These are phyloP conservation scores for Hypoxylon rickii DNA, from an alignment of 495 filamentous ascomycete species.

Conservation along the genomic window DNA sequence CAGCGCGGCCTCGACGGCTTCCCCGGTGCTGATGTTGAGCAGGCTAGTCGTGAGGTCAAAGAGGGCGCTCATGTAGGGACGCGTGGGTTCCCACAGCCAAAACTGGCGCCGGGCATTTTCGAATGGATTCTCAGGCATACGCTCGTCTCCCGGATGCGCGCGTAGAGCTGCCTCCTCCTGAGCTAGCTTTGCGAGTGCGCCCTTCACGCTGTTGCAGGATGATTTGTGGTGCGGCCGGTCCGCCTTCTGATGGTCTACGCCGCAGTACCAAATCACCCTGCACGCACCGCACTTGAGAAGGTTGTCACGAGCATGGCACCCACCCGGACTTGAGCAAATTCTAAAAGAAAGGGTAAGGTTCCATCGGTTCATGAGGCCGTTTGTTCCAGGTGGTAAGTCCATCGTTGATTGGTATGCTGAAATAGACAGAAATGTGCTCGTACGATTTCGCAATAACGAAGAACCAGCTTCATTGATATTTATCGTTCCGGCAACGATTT, in stretches of 20 bases:
- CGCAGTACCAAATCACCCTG: conserved; percentile 53
- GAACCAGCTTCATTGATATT: no score
- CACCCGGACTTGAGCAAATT: no score
- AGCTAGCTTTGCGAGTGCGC: conserved; percentile 30
- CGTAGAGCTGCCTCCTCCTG: conserved; percentile 45
- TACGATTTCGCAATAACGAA: no score
- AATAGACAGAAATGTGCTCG: no score
- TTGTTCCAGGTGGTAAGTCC: no score
- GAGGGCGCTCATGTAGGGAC: conserved; percentile 49
- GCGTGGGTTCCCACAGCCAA: conserved; percentile 43
- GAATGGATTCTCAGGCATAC: no score
- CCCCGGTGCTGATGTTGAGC: conserved; percentile 34
- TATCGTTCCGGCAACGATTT: no score
- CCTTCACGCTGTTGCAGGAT: conserved; percentile 47
- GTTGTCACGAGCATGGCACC: no score
- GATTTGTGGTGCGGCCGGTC: conserved; percentile 48
- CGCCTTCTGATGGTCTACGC: conserved; percentile 46
- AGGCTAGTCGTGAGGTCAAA: conserved; percentile 38
- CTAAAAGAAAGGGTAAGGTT: no score
- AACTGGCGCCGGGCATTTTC: conserved; percentile 42
- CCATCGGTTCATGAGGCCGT: no score
- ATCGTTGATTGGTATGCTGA: no score
- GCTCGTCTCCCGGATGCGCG: conserved; percentile 27
- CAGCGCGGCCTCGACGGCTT: conserved; percentile 40
- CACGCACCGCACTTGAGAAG: conserved; percentile 47